Evolutionary conservation across 495 filamentous ascomycete species (phyloP).

Genomic region (Penicillium ucsense): DNA sequence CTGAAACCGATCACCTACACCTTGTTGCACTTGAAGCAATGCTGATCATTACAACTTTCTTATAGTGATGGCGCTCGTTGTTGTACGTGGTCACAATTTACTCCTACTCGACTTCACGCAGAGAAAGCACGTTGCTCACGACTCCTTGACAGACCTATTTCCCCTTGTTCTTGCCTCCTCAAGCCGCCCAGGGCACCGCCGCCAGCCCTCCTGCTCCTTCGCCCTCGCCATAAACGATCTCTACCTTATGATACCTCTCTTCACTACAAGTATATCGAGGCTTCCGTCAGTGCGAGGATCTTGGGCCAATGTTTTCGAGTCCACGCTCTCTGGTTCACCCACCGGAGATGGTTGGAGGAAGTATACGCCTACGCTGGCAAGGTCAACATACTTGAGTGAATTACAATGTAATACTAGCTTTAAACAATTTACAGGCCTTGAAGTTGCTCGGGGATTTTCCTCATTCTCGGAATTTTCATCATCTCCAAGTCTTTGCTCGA

Average conservation of each 20-base stretch:
- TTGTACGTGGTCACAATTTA: conserved; percentile 37
- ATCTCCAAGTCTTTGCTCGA: too few relatives aligned
- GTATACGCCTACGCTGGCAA: too few relatives aligned
- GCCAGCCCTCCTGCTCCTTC: conserved; percentile 35
- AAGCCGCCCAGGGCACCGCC: conserved; percentile 22
- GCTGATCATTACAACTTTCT: conserved; percentile 6
- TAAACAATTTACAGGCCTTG: too few relatives aligned
- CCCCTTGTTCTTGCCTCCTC: conserved; percentile 69
- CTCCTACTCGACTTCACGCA: too few relatives aligned
- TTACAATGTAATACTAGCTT: too few relatives aligned
- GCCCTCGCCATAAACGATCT: conserved; percentile 26
- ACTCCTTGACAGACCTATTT: conserved; percentile 54
- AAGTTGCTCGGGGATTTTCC: too few relatives aligned
- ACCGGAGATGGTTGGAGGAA: too few relatives aligned
- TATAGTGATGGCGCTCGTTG: conserved; percentile 66
- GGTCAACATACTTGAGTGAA: too few relatives aligned
- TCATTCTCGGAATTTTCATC: too few relatives aligned
- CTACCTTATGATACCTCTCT: conserved; percentile 5
- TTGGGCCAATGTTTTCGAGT: neutral
- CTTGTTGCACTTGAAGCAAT: neutral
- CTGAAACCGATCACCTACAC: neutral
- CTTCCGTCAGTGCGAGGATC: conserved; percentile 1
- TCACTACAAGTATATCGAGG: conserved; percentile 3
- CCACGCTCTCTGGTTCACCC: too few relatives aligned
- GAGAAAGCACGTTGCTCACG: conserved; percentile 3